Evolutionary conservation across 73 alveolate species (phyloP).

Genomic region (Paramecium bursaria): DNA sequence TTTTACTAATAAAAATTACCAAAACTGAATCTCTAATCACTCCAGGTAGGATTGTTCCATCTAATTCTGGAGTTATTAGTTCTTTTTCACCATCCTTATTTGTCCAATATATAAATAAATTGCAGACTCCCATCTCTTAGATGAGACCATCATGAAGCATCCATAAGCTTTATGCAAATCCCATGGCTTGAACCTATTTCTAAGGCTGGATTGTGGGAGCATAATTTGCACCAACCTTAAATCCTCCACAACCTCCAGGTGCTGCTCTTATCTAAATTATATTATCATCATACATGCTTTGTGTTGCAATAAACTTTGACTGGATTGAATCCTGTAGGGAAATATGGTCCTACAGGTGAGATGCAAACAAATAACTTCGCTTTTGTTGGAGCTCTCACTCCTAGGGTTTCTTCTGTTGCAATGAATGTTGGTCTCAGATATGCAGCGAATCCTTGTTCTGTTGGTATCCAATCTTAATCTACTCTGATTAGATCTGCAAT

Average conservation of each 20-base stretch:
- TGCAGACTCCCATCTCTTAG: slow-evolving; percentile 64
- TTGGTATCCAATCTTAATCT: slow-evolving; percentile 88
- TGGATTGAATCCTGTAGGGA: slow-evolving; percentile 82
- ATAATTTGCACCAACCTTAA: slow-evolving; percentile 81
- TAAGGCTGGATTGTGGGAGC: slow-evolving; percentile 83
- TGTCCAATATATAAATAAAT: slow-evolving; percentile 71
- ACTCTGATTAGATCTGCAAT: slow-evolving; percentile 72
- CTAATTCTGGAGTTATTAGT: slow-evolving; percentile 78
- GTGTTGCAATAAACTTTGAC: slow-evolving; percentile 77
- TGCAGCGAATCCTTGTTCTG: slow-evolving; percentile 77
- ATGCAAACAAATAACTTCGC: slow-evolving; percentile 78
- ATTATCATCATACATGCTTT: slow-evolving; percentile 29
- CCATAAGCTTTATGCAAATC: slow-evolving; percentile 86
- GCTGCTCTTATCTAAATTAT: slow-evolving; percentile 77
- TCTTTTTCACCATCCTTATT: slow-evolving; percentile 75
- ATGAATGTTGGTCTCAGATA: slow-evolving; percentile 91
- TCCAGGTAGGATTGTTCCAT: slow-evolving; percentile 85
- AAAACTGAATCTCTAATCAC: slow-evolving; percentile 79
- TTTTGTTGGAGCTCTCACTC: slow-evolving; percentile 79
- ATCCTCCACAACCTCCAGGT: slow-evolving; percentile 86
- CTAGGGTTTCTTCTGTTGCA: slow-evolving; percentile 81
- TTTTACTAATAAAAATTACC: background rate
- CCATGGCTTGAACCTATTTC: slow-evolving; percentile 75
- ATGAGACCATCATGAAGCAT: slow-evolving; percentile 73
- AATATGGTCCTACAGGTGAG: slow-evolving; percentile 92